Percentiles rank a stretch among this genome's conserved stretches.
These are phyloP conservation scores for Ceratocystiopsis brevicomis DNA, from an alignment of 2,329 filamentous ascomycete species.

Conservation along the genomic window DNA sequence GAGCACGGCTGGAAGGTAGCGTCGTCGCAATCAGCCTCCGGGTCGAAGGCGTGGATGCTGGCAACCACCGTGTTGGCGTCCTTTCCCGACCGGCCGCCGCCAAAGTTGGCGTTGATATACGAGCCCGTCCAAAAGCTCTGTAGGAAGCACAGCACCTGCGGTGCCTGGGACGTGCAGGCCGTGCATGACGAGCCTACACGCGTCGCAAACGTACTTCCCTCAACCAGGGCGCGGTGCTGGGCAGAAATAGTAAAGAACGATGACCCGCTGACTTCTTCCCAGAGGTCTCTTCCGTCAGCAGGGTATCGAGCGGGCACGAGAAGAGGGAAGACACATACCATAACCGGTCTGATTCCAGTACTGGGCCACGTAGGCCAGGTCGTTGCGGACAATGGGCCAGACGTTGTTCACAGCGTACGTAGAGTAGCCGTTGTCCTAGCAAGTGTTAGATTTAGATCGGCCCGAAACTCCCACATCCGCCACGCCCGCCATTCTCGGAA, in stretches of 20 bases:
- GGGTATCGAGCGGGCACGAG: neutral
- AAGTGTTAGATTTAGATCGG: too few relatives aligned
- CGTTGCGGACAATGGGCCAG: slow-evolving; percentile 61
- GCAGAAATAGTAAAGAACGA: slow-evolving; percentile 63
- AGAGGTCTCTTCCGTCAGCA: slow-evolving; percentile 31
- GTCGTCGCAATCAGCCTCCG: slow-evolving; percentile 43
- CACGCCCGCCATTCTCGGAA: too few relatives aligned
- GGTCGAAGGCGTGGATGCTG: slow-evolving; percentile 52
- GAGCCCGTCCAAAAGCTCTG: slow-evolving; percentile 53
- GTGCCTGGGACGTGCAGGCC: slow-evolving; percentile 40
- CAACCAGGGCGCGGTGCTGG: slow-evolving; percentile 49
- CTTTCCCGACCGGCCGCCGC: slow-evolving; percentile 35
- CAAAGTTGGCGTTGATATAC: slow-evolving; percentile 39
- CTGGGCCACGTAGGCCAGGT: slow-evolving; percentile 54
- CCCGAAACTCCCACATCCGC: too few relatives aligned
- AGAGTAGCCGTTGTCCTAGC: slow-evolving; percentile 35
- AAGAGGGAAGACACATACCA: slow-evolving; percentile 14
- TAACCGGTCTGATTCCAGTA: slow-evolving; percentile 20
- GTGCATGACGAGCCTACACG: slow-evolving; percentile 40
- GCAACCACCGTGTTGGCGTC: slow-evolving; percentile 53
- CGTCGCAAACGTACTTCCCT: slow-evolving; percentile 48
- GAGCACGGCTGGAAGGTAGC: slow-evolving; percentile 65
- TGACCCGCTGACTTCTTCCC: slow-evolving; percentile 61
- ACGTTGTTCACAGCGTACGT: slow-evolving; percentile 34
- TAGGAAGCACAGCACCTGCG: slow-evolving; percentile 53